Percentiles rank a stretch among this genome's conserved stretches.
phyloP scores from a whole-genome alignment of 371 early-diverging fungal genomes.

The Mortierella sp. region DNA sequence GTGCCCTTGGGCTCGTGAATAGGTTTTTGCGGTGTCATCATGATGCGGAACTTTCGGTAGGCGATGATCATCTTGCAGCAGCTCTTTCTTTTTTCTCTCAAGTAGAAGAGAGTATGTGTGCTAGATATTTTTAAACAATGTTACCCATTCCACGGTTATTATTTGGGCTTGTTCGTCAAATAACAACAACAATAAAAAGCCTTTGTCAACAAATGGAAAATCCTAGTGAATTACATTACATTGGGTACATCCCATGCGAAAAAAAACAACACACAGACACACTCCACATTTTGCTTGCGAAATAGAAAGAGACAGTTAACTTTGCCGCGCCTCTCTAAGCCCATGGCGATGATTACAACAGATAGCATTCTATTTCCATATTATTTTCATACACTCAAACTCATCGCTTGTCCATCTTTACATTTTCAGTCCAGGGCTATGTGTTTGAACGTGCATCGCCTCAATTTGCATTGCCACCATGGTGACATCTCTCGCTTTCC shows the following conservation, averaged over 20 bases:
- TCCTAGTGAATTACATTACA: no score
- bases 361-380: background rate
- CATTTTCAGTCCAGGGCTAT: background rate
- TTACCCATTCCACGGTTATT: no score
- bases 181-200: background rate
- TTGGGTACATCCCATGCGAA: background rate
- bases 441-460: background rate
- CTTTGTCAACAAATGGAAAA: no score
- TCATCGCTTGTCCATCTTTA: constrained; percentile 9
- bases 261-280: background rate
- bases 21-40: background rate
- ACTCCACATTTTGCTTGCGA: no score
- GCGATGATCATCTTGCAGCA: no score
- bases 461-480: background rate
- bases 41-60: background rate
- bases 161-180: no score
- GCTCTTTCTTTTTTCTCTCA: no score
- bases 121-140: no score
- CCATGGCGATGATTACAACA: no score
- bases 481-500: background rate
- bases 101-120: no score
- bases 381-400: no score
- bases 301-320: background rate
- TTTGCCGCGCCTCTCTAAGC: no score
- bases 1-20: background rate